These are phyloP conservation scores for Rubroboletus satanas DNA, from an alignment of 768 basidiomycete species.

Conservation along the genomic window DNA sequence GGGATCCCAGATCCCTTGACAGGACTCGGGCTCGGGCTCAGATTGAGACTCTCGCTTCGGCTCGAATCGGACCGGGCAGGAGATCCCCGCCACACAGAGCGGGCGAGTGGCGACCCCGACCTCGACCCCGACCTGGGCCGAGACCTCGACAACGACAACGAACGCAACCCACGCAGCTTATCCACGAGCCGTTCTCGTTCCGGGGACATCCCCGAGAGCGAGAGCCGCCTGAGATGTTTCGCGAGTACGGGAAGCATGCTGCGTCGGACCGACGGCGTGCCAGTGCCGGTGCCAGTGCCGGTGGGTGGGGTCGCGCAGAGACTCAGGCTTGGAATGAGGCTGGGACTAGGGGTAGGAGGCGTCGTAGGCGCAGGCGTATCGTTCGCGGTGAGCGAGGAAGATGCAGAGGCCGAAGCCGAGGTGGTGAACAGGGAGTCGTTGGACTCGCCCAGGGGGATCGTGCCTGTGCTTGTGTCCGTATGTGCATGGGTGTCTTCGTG, in stretches of 20 bases:
- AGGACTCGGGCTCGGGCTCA: conserved; percentile 19
- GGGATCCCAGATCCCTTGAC: conserved; percentile 28
- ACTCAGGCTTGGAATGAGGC: not conserved
- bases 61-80: conserved; percentile 18
- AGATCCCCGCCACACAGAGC: conserved; percentile 13
- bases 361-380: conserved; percentile 24
- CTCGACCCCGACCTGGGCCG: not conserved
- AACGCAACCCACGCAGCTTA: conserved; percentile 23
- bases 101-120: conserved; percentile 4
- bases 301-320: not conserved
- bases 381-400: conserved; percentile 20
- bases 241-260: conserved; percentile 31
- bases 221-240: conserved; percentile 26
- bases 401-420: conserved; percentile 13
- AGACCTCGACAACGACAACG: conserved; percentile 9
- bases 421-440: conserved; percentile 30
- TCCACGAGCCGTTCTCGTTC: conserved; percentile 23
- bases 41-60: conserved; percentile 8
- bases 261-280: conserved; percentile 11
- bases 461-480: not conserved
- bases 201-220: conserved; percentile 15
- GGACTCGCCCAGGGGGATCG: conserved; percentile 22
- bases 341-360: conserved; percentile 24
- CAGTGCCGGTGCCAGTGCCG: not conserved
- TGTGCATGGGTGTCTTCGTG: not conserved